Evolutionary conservation across 257 asterid genomes (phyloP), one percentile per base, ranked within the genome.

Genomic region (Solanum sitiens): DNA sequence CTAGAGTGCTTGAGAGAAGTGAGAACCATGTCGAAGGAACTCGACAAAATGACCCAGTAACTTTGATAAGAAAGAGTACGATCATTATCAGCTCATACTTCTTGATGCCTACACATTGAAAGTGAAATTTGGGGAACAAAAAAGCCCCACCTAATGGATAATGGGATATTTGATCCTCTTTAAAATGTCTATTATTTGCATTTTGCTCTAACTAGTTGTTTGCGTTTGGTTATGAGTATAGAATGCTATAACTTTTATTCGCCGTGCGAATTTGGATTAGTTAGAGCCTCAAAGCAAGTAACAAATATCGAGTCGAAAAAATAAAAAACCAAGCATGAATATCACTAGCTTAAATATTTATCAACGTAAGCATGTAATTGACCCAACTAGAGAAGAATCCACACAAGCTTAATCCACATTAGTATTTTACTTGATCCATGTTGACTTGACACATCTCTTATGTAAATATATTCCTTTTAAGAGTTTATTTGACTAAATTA

Each of bases 81-180:
- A 87, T 30, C 10, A 90, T 92, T 56, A 91, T 75, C 92, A 91
- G 16, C 88, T 92, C 94, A 83, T 33, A 92, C 95, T 97, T 95
- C 88, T 45, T 91, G 85, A 86, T 79, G 65, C n/a, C 23, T 45
- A 23, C 25, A 4, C 27, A 45, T 8, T 45, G 67, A 45, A 79
- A 45, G 67, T 5, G 27, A 79, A 45, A 16, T 45, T 18, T 79
- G 40, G 56, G 35, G 42, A 45, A 79, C 42, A 25, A 45, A 27
- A 79, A 79, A 45, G 42, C 85, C 67, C 42, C 85, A 79, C 67
- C 76, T 70, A 70, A 68, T 30, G 75, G 75, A 35, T 45, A 15
- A 76, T n/a, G 18, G 83, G 83, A 75, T 32, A 70, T 7, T 70
- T 15, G 76, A 70, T 30, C 76, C 76, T 70, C 76, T 70, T 30